These are phyloP conservation scores for Blumeria graminis DNA, from an alignment of 2,329 filamentous ascomycete genomes.

Conservation along the genomic window DNA sequence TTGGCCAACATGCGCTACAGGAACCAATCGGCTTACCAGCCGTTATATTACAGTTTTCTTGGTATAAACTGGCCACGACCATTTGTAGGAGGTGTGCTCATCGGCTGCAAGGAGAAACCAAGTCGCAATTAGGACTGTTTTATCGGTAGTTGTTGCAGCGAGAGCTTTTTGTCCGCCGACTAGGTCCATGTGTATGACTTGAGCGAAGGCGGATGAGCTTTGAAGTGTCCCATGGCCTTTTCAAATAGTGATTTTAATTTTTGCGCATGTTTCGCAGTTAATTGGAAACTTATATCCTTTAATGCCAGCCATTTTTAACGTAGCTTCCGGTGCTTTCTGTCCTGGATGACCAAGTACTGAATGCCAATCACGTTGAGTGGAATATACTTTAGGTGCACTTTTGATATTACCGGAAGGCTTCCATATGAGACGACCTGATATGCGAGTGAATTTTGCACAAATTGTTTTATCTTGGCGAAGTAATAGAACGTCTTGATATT, in stretches of 20 bases:
- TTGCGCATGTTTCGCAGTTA: background rate
- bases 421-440: background rate
- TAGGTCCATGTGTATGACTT: background rate
- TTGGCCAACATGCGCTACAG: no score
- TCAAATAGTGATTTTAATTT: background rate
- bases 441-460: background rate
- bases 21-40: no score
- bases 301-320: background rate
- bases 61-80: background rate
- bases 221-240: background rate
- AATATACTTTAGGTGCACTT: background rate
- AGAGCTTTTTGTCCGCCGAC: background rate
- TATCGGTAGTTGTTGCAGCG: background rate
- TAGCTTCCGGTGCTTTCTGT: background rate
- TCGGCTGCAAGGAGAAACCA: background rate
- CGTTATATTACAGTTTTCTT: slow-evolving; percentile 1
- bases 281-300: background rate
- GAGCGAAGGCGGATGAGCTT: background rate
- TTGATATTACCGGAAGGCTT: no score
- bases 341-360: background rate
- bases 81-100: background rate
- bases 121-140: background rate
- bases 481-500: background rate
- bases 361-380: background rate
- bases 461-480: background rate